Evolutionary conservation across 768 basidiomycete species (phyloP).

Genomic region (Austroboletus festivus): DNA sequence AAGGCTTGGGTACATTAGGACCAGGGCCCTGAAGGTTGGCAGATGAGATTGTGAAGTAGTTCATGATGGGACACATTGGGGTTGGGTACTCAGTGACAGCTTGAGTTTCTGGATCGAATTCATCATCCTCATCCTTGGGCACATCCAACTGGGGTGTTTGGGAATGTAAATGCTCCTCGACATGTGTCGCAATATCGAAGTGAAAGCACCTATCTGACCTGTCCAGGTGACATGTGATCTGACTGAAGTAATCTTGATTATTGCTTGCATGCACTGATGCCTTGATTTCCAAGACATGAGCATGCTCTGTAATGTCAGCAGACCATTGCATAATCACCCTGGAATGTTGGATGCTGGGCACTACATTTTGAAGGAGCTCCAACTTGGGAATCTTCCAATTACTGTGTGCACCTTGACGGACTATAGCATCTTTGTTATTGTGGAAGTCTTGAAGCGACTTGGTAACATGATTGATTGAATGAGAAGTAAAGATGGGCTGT

Average conservation of each 20-base stretch:
- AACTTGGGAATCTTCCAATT: background rate
- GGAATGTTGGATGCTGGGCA: too few species aligned
- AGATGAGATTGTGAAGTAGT: constrained; percentile 1
- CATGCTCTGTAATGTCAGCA: background rate
- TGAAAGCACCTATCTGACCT: background rate
- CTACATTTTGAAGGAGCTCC: too few species aligned
- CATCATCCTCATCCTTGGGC: constrained; percentile 17
- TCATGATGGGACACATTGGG: background rate
- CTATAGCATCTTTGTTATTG: constrained; percentile 33
- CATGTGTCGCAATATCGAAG: background rate
- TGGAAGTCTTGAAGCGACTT: constrained; percentile 35
- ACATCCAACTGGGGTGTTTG: constrained; percentile 2
- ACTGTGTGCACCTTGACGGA: constrained; percentile 3
- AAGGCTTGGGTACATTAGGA: constrained; percentile 11
- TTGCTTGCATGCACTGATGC: background rate
- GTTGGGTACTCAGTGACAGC: background rate
- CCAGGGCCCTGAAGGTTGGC: constrained; percentile 4
- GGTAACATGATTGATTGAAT: constrained; percentile 29
- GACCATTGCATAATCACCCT: background rate
- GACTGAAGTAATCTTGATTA: background rate
- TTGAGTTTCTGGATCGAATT: background rate
- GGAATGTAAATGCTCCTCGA: background rate
- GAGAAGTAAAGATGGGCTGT: constrained; percentile 30
- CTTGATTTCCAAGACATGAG: background rate
- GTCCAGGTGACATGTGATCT: background rate